phyloP scores from a whole-genome alignment of 495 filamentous ascomycete species.

The Echria macrotheca region DNA sequence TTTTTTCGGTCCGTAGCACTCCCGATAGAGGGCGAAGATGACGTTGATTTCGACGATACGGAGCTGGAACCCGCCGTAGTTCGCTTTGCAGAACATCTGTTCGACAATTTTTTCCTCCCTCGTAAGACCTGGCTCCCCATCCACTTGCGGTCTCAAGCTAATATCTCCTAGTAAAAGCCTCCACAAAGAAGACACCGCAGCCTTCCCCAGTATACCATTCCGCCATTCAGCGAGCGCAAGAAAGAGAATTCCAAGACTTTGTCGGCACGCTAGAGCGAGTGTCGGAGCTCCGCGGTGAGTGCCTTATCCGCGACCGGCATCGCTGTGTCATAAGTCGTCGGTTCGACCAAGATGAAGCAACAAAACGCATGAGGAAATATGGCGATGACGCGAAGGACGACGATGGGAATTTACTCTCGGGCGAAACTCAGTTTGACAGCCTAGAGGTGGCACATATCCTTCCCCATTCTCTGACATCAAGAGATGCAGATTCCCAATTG shows the following conservation, averaged over 20 bases:
- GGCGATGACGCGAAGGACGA: conserved; percentile 18
- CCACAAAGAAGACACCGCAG: conserved; percentile 21
- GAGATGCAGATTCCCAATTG: conserved; percentile 6
- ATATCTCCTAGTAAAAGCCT: conserved; percentile 22
- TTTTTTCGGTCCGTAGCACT: conserved; percentile 20
- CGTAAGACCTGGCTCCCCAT: conserved; percentile 13
- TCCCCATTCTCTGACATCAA: conserved; percentile 23
- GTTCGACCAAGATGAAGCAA: conserved; percentile 22
- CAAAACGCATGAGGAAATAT: conserved; percentile 10
- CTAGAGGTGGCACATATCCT: conserved; percentile 27
- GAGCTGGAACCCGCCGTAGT: conserved; percentile 12
- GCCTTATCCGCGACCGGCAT: conserved; percentile 25
- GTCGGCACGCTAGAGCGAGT: conserved; percentile 19
- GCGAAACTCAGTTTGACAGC: conserved; percentile 12
- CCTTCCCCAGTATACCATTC: conserved; percentile 19
- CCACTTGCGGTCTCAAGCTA: conserved; percentile 5
- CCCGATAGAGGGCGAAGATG: conserved; percentile 14
- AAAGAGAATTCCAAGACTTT: conserved; percentile 11
- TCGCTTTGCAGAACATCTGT: conserved; percentile 24
- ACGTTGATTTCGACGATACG: conserved; percentile 16
- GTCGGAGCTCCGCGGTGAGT: conserved; percentile 19
- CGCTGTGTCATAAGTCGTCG: conserved; percentile 24
- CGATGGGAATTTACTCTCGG: conserved; percentile 17
- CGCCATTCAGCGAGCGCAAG: conserved; percentile 16
- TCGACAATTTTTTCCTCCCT: conserved; percentile 27